Evolutionary conservation across 805 yeast genomes (phyloP), one percentile per base, ranked within the genome.

Genomic region (Hanseniaspora clermontiae): DNA sequence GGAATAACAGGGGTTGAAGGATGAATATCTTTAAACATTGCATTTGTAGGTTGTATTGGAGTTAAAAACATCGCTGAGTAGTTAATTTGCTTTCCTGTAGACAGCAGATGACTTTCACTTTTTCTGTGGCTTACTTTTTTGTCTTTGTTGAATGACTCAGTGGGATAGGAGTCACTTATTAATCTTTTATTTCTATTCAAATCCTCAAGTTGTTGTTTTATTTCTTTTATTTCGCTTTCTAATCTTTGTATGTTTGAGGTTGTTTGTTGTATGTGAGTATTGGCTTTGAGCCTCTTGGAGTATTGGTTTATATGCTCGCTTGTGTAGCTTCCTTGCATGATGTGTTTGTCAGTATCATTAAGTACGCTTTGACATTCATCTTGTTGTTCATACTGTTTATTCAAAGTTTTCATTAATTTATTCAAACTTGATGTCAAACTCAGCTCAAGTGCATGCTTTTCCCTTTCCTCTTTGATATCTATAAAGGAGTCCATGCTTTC

Each of bases 281-380:
- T 68, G 3, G 70, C 62, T 52, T 64, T 65, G 5, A 69, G 65
- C 37, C 68, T 64, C 61, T 64, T 59, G 1, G 72, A 66, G 59
- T 69, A 70, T 43, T 65, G 64, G 36, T 67, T 68, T 34, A 68
- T 54, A 61, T 68, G 72, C n/a, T 66, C 68, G 2, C 70, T 66
- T 2, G 71, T 67, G 43, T 69, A 69, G 3, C 64, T 61, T 20
- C 70, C 71, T 20, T 65, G 62, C 57, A 63, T 67, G 4, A 68
- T 68, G 51, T 66, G 69, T 8, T 66, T 61, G 1, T 61, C 62
- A 8, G 68, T 60, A 7, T 70, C 61, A 49, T 65, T 61, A 43
- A 64, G 59, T 11, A 64, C 49, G 46, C 60, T 62, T 49, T 66
- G 66, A 15, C 62, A 53, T 3, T 39, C 15, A 4, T 31, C 27